These are phyloP conservation scores for Oryza nivara DNA, from an alignment of 176 grass and related monocot species.

Conservation along the genomic window DNA sequence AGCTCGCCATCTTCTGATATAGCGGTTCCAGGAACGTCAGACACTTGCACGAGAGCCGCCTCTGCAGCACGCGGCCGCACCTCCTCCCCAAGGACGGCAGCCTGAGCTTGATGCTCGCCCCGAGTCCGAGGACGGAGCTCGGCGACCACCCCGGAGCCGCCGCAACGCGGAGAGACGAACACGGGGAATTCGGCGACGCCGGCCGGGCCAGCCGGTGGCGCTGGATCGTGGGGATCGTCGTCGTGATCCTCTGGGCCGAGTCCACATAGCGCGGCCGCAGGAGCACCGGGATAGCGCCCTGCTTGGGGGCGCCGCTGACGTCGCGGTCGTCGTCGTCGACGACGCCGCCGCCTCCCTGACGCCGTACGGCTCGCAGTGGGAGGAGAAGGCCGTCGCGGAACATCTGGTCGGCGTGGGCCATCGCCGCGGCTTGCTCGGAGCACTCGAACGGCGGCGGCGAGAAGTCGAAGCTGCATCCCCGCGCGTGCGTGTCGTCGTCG, in stretches of 20 bases:
- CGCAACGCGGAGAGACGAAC: not conserved
- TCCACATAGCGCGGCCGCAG: slow-evolving; percentile 24
- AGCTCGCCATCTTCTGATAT: slow-evolving; percentile 16
- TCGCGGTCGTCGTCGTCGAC: not conserved
- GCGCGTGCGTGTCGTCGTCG: not conserved
- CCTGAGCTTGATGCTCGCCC: not conserved
- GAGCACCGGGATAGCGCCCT: not conserved
- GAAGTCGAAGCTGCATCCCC: slow-evolving; percentile 41
- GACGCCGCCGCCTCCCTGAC: not conserved
- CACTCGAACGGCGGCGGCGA: not conserved
- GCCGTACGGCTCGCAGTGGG: slow-evolving; percentile 30
- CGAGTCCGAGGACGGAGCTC: not conserved
- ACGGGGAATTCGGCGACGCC: slow-evolving; percentile 19
- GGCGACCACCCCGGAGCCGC: not conserved
- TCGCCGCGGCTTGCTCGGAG: not conserved
- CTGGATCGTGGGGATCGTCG: slow-evolving; percentile 26
- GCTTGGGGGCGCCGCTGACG: too few species aligned
- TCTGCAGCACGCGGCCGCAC: slow-evolving; percentile 14
- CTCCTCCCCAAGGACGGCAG: slow-evolving; percentile 16
- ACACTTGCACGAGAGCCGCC: slow-evolving; percentile 29
- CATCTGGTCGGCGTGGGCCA: slow-evolving; percentile 53
- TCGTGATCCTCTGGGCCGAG: slow-evolving; percentile 27
- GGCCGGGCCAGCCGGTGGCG: not conserved
- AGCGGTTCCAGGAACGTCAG: slow-evolving; percentile 42
- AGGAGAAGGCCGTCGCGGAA: slow-evolving; percentile 58